Base-by-base conservation (phyloP, 1,284 basidiomycete genomes). In the Cryptococcus maquisensis region DNA sequence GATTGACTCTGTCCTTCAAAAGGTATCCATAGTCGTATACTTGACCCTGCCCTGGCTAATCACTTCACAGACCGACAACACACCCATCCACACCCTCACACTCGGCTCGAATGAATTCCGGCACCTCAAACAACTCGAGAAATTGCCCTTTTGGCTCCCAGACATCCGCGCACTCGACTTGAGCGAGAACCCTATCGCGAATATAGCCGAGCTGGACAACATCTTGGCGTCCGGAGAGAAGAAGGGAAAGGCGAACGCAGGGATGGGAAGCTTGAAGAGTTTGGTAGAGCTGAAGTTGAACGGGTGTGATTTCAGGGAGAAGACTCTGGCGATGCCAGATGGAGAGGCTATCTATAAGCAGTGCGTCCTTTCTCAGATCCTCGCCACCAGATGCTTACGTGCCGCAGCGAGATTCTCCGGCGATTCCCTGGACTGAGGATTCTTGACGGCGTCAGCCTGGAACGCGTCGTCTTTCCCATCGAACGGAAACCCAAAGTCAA, bases 371-470 rank as follows among this genome's bases (percentile, higher is more conserved):
- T 32, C 28, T 32, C 10, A 8, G 28, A 8, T 10, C 10, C 6
- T 32, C 0, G 28, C 10, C 28, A n/a, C 16, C 6, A 5, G n/a
- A 24, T 18, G 21, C 57, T 68, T 16, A 61, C 47, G 15, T 12
- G 1, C 7, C 35, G 18, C 49, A 75, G 73, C 47, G 72, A 74
- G 40, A 68, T 76, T 36, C 63, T 75, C 2, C 65, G 67, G 12
- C 69, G 72, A 7, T 76, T 76, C 59, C 73, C 74, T 10, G 72
- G 74, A 47, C 61, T 76, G 1, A 65, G 67, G 9, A 71, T 76
- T 41, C 63, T 76, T 24, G 74, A 76, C 55, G 69, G 67, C 2
- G 66, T 72, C 42, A 63, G 63, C 40, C 60, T 95, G 4, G 93
- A 71, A 52, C 67, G 73, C 26, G 66, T 76, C 50, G 61, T 71